Evolutionary conservation across 208 protist genomes (phyloP).

Genomic region (Trypanosoma melophagium): DNA sequence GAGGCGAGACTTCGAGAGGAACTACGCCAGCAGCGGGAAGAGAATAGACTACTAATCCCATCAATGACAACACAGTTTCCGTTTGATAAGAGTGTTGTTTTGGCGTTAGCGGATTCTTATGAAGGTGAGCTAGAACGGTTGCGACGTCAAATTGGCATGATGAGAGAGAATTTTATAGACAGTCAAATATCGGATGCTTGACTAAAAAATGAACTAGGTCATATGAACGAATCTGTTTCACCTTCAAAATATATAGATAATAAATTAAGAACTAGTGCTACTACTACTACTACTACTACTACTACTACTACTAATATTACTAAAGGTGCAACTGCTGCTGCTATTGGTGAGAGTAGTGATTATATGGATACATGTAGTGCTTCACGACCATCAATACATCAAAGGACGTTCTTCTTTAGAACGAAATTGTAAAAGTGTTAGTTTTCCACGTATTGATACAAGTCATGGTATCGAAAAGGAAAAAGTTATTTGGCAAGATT

Average conservation of each 20-base stretch:
- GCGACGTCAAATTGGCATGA: conserved; percentile 9
- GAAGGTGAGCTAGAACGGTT: conserved; percentile 16
- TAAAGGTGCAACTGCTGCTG: background rate
- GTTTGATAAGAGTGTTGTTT: conserved; percentile 2
- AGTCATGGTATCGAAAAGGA: conserved; percentile 12
- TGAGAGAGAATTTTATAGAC: conserved; percentile 9
- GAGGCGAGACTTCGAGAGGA: conserved; percentile 7
- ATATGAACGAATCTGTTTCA: conserved; percentile 7
- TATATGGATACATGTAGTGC: background rate
- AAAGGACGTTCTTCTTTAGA: conserved; percentile 2
- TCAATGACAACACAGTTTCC: background rate
- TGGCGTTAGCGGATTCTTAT: conserved; percentile 7
- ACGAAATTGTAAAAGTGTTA: background rate
- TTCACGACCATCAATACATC: background rate
- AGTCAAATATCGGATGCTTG: conserved; percentile 12
- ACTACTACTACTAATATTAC: background rate
- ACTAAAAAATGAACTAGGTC: conserved; percentile 11
- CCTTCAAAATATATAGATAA: too few species aligned
- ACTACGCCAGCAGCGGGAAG: background rate
- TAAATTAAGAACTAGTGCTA: background rate
- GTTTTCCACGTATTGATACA: conserved; percentile 5
- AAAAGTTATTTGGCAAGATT: conserved; percentile 11
- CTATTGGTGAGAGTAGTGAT: background rate
- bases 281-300: background rate
- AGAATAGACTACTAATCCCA: conserved; percentile 2